Base-by-base conservation (phyloP, 306 rosid species). In the Acacia crassicarpa region DNA sequence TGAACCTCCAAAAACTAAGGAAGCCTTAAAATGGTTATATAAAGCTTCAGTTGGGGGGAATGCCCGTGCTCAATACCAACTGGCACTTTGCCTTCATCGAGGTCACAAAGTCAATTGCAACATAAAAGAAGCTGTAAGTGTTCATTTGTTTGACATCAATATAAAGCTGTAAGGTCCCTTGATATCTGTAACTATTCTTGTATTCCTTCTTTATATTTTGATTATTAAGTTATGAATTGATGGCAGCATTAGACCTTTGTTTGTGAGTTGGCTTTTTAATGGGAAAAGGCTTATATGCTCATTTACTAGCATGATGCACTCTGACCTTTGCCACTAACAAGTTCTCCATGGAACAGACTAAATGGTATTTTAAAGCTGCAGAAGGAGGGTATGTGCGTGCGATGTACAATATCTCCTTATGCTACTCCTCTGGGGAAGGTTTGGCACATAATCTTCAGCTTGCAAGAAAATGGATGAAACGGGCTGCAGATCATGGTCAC, bases 351-450 rank as follows among this genome's bases (percentile, higher is more conserved):
- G 27, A 81, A 76, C 92, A 95, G 99, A 94, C 92, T 72, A 88
- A 84, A 83, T 95, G 98, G 99, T 95, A 93, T 84, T 72, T 83
- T 78, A 93, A 89, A 85, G 99, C 99, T 44, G 99, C 99, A 5
- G 94, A 89, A 83, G 92, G 91, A 30, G 98, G 99, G 40, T 93
- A 92, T 83, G 84, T 78, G 68, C 98, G 98, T 56, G 98, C 99
- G 32, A 95, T 95, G 99, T 95, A 93, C 85, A 93, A 95, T 67
- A 74, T 87, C 46, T 89, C 99, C 61, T 84, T 93, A 22, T 95
- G 99, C 88, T 93, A 87, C 90, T 85, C 93, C 30, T 76, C 66
- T 53, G 98, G 97, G 78, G 94, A 91, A 84, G 98, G 98, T 9
- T 43, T 95, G 81, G 11, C 79, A 13, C 93, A n/a, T 19, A 86